A percentile compares a stretch with the other conserved stretches of the same genome.
phyloP scores from a whole-genome alignment of 306 rosid species.

The Dryas octopetala region DNA sequence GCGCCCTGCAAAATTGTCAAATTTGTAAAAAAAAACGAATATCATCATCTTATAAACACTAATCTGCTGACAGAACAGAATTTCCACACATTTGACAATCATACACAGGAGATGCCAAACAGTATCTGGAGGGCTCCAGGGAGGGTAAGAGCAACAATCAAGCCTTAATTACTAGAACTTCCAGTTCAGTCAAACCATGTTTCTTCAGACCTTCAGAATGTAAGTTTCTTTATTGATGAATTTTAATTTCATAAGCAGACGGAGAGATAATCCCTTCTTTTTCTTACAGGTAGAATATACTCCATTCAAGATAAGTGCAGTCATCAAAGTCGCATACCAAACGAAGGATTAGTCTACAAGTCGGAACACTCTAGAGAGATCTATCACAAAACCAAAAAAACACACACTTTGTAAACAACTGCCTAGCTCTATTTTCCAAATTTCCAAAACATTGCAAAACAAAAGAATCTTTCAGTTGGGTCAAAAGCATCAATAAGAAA shows the following conservation, averaged over 20 bases:
- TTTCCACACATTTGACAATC: constrained; percentile 2
- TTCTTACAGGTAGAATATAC: background rate
- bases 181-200: background rate
- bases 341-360: background rate
- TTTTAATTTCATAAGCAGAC: background rate
- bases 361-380: background rate
- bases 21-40: constrained; percentile 32
- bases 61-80: constrained; percentile 26
- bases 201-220: background rate
- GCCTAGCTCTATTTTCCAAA: background rate
- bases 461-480: background rate
- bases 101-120: background rate
- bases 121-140: background rate
- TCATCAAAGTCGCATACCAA: background rate
- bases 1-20: constrained; percentile 66
- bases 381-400: background rate
- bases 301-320: background rate
- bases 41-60: constrained; percentile 19
- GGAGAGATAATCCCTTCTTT: background rate
- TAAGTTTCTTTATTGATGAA: background rate
- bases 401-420: background rate
- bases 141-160: background rate
- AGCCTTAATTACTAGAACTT: background rate
- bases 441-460: background rate
- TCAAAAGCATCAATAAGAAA: background rate